Evolutionary conservation across 1,139 yeast species (phyloP), one percentile per base, ranked within the genome.

Genomic region (Candida frijolesensis): DNA sequence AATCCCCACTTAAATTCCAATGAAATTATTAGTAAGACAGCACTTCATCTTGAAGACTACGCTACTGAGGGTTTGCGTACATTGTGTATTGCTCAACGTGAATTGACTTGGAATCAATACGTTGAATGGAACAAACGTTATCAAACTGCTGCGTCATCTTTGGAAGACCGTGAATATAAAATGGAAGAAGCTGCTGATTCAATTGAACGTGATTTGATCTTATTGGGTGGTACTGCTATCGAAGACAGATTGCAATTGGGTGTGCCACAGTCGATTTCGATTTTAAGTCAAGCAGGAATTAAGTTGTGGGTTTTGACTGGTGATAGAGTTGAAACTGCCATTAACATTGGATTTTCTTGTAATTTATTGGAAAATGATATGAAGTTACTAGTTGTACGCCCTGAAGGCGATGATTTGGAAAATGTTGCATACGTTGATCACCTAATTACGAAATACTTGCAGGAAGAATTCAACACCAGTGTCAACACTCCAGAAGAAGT

Each of bases 51-150:
- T 55, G 98, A 91, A 64, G 89, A 88, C 60, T 94, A 82, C 69
- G 98, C 99, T n/a, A 89, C 89, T 46, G 99, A 94, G 71, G 99
- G 99, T 60, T 78, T 94, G 60, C 84, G 99, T 73, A 94, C 99
- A 1, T 77, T 94, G 54, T 94, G 98, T 74, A 82, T 94, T 62
- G 96, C 98, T 1, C 88, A 89, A 62, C 82, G 85, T 59, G 94
- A 86, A 59, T 63, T 94, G 37, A 71, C 86, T 4, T 79, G 85
- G 66, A 60, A 71, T 2, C 82, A 79, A 60, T 92, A 87, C 65
- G 63, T 72, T 25, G 78, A 75, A 39, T 94, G 98, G 98, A 76
- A 79, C 50, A 68, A 60, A 16, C 79, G 83, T 37, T 92, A 87
- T 61, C 87, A 85, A 50, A 80, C 77, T 40, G 98, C 97, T 42